Evolutionary conservation across 2,329 filamentous ascomycete species (phyloP).

Genomic region (Ustilaginoidea virens): DNA sequence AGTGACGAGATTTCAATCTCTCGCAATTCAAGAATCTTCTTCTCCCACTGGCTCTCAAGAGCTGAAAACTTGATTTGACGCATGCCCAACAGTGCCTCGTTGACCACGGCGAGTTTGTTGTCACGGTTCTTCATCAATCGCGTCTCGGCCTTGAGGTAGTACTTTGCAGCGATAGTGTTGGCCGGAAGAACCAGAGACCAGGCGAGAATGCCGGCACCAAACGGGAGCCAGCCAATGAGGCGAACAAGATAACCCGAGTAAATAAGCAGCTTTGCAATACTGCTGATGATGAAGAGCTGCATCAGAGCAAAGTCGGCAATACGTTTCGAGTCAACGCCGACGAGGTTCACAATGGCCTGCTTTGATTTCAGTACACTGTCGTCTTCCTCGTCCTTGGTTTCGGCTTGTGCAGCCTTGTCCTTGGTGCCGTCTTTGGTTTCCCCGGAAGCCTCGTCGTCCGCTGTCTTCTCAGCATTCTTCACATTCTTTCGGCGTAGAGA

Average conservation of each 20-base stretch:
- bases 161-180: slow-evolving; percentile 51
- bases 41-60: slow-evolving; percentile 59
- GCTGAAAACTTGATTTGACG: slow-evolving; percentile 77
- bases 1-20: slow-evolving; percentile 51
- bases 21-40: slow-evolving; percentile 46
- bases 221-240: slow-evolving; percentile 56
- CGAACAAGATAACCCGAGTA: slow-evolving; percentile 51
- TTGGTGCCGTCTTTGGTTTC: slow-evolving; percentile 10
- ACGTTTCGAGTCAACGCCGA: slow-evolving; percentile 60
- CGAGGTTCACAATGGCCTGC: slow-evolving; percentile 62
- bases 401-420: slow-evolving; percentile 10
- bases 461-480: slow-evolving; percentile 41
- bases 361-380: slow-evolving; percentile 34
- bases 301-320: slow-evolving; percentile 53
- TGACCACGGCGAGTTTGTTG: slow-evolving; percentile 58
- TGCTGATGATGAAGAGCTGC: slow-evolving; percentile 49
- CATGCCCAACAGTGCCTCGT: slow-evolving; percentile 64
- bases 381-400: slow-evolving; percentile 28
- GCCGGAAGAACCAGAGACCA: slow-evolving; percentile 51
- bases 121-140: slow-evolving; percentile 62
- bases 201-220: slow-evolving; percentile 48
- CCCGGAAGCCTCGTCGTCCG: slow-evolving; percentile 16
- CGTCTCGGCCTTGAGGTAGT: slow-evolving; percentile 50
- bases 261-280: slow-evolving; percentile 45
- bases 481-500: slow-evolving; percentile 64